A percentile compares a stretch with the other conserved stretches of the same genome.
Evolutionary conservation across 164 flowering plant species (phyloP).

Genomic region (Litsea cubeba): DNA sequence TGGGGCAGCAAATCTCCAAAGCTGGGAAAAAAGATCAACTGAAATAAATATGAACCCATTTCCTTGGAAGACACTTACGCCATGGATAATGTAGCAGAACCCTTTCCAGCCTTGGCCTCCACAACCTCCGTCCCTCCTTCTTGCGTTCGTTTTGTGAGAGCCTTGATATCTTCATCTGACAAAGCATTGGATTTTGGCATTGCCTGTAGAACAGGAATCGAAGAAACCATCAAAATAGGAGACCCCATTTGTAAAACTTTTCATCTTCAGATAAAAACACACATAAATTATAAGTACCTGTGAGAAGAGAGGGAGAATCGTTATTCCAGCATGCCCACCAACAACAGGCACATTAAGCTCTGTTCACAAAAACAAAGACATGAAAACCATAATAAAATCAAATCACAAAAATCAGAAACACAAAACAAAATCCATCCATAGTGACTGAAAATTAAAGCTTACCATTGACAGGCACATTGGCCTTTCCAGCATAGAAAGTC

Average conservation of each 20-base stretch:
- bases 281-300: constrained; percentile 39
- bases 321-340: constrained; percentile 98
- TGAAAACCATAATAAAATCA: not conserved
- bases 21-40: not conserved
- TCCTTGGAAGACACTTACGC: constrained; percentile 57
- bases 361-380: constrained; percentile 22
- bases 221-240: not conserved
- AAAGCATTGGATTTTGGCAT: constrained; percentile 64
- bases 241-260: not conserved
- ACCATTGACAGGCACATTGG: constrained; percentile 52
- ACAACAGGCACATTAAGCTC: constrained; percentile 93
- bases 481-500: constrained; percentile 93
- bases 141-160: constrained; percentile 90
- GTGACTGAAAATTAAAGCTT: not conserved
- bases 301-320: constrained; percentile 93
- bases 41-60: not conserved
- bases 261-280: not conserved
- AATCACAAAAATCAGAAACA: not conserved
- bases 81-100: constrained; percentile 97
- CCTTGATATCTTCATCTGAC: constrained; percentile 55
- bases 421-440: not conserved
- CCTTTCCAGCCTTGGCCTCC: constrained; percentile 99
- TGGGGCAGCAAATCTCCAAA: not conserved
- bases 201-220: constrained; percentile 41
- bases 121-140: constrained; percentile 99